These are phyloP conservation scores for Agaricus subrufescens DNA, from an alignment of 768 basidiomycete genomes.

Conservation along the genomic window DNA sequence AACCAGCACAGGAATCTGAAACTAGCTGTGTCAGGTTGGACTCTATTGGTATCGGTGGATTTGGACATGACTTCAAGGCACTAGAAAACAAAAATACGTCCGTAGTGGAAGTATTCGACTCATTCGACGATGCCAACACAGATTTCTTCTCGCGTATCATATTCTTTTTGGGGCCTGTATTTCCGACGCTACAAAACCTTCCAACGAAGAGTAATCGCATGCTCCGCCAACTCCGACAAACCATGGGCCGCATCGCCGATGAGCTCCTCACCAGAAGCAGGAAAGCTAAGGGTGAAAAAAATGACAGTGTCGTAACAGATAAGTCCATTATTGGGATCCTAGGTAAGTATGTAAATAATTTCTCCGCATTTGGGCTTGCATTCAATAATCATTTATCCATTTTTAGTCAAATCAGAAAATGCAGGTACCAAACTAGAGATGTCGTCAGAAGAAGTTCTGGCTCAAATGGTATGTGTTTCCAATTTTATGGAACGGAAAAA, in stretches of 20 bases:
- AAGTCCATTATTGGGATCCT: slow-evolving; percentile 37
- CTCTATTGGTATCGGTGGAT: slow-evolving; percentile 54
- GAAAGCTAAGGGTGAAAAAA: slow-evolving; percentile 24
- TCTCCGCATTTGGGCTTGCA: background rate
- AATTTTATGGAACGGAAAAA: background rate
- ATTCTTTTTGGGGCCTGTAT: slow-evolving; percentile 29
- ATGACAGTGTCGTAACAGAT: slow-evolving; percentile 20
- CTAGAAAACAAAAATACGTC: slow-evolving; percentile 36
- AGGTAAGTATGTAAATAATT: slow-evolving; percentile 16
- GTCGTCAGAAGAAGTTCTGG: slow-evolving; percentile 31
- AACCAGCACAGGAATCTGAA: background rate
- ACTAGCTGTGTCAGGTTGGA: slow-evolving; percentile 38
- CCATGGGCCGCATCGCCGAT: slow-evolving; percentile 35
- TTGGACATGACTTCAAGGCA: slow-evolving; percentile 52
- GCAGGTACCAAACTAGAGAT: slow-evolving; percentile 25
- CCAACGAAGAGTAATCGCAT: slow-evolving; percentile 31
- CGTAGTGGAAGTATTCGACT: slow-evolving; percentile 37
- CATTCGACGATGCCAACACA: slow-evolving; percentile 22
- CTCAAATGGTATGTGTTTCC: slow-evolving; percentile 22
- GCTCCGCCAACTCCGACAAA: slow-evolving; percentile 23
- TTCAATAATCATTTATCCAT: background rate
- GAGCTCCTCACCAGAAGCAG: slow-evolving; percentile 31
- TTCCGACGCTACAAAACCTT: slow-evolving; percentile 30
- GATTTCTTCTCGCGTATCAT: slow-evolving; percentile 24
- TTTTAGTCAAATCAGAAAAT: slow-evolving; percentile 31